Conservation (phyloP, 805 yeast genomes). For the Torulaspora quercuum region DNA sequence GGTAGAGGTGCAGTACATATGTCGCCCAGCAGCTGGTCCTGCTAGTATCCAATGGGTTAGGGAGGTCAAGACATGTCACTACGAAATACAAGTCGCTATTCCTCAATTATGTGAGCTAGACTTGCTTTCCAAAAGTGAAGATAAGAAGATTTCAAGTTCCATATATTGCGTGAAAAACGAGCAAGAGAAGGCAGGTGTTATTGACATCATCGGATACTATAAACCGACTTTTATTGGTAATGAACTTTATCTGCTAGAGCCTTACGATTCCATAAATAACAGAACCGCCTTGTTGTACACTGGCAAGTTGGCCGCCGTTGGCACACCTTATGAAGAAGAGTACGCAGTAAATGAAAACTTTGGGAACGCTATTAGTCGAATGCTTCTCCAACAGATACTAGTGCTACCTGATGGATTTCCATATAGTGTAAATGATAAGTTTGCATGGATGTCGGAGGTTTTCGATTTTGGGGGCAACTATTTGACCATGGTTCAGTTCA, state of each 20-base stretch:
- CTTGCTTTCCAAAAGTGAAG: slow-evolving; percentile 27
- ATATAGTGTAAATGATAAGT: slow-evolving; percentile 29
- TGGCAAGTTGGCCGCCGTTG: slow-evolving; percentile 7
- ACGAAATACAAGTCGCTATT: slow-evolving; percentile 48
- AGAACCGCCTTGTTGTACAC: slow-evolving; percentile 14
- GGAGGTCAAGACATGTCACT: slow-evolving; percentile 58
- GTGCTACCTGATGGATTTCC: slow-evolving; percentile 19
- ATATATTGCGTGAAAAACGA: slow-evolving; percentile 16
- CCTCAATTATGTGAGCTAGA: slow-evolving; percentile 47
- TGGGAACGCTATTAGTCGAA: slow-evolving; percentile 23
- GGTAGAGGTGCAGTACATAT: slow-evolving; percentile 54
- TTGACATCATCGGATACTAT: slow-evolving; percentile 21
- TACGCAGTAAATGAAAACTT: slow-evolving; percentile 15
- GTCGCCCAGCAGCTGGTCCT: slow-evolving; percentile 40
- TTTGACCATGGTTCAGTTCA: slow-evolving; percentile 20
- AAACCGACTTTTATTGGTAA: slow-evolving; percentile 30
- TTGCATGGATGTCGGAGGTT: slow-evolving; percentile 35
- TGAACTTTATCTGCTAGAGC: slow-evolving; percentile 27
- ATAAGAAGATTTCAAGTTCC: slow-evolving; percentile 22
- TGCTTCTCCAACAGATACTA: slow-evolving; percentile 21
- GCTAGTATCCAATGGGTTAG: slow-evolving; percentile 39
- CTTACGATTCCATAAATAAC: slow-evolving; percentile 7
- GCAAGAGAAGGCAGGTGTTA: slow-evolving; percentile 3
- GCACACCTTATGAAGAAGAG: slow-evolving; percentile 1
- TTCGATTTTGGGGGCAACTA: slow-evolving; percentile 28